phyloP scores from a whole-genome alignment of 192 early-diverging fungal genomes.

The Backusella parvicylindrica region DNA sequence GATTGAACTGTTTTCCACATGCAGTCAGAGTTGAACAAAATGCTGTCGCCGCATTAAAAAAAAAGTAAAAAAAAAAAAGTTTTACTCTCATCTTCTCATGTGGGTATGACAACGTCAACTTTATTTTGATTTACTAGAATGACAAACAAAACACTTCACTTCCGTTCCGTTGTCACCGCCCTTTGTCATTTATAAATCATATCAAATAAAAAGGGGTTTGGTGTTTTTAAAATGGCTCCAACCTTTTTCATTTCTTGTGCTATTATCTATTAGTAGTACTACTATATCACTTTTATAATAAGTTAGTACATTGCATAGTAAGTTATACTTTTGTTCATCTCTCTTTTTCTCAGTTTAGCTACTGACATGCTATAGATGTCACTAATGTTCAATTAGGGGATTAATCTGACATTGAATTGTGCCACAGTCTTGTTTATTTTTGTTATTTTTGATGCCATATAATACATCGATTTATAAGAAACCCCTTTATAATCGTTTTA shows the following conservation, averaged over 20 bases:
- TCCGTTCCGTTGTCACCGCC: neutral
- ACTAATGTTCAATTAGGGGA: neutral
- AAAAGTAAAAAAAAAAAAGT: neutral
- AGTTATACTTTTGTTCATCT: neutral
- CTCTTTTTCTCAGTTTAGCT: neutral
- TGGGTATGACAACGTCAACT: constrained; percentile 12
- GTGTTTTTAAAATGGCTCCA: neutral
- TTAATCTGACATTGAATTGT: neutral
- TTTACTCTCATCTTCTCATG: neutral
- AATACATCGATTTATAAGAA: neutral
- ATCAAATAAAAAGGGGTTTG: neutral
- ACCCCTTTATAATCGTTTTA: neutral
- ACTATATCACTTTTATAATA: neutral
- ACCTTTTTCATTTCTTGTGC: neutral
- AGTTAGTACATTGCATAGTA: too few relatives aligned
- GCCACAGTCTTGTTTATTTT: neutral
- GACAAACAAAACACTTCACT: neutral
- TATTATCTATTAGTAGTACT: neutral
- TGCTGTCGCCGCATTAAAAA: neutral
- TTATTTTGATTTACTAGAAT: neutral
- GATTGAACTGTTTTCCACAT: neutral
- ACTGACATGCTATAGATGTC: neutral
- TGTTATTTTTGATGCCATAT: neutral
- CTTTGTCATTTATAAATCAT: neutral
- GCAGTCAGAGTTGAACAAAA: neutral